These are phyloP conservation scores for Reticulascus tulasneorum DNA, from an alignment of 2,329 filamentous ascomycete species.

Conservation along the genomic window DNA sequence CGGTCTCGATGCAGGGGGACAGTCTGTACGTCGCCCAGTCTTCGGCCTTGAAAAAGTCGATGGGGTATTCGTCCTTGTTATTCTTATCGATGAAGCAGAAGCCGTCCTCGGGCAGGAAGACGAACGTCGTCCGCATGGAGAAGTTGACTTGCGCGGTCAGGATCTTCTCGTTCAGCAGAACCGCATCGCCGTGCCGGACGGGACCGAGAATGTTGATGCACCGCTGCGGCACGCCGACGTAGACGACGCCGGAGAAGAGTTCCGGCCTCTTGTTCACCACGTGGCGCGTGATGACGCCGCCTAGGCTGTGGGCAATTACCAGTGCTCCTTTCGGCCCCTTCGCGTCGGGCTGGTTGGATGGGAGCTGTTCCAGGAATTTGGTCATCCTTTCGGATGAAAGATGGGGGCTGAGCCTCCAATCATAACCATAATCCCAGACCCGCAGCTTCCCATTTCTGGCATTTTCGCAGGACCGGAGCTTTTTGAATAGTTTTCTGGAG, in stretches of 20 bases:
- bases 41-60: constrained; percentile 79
- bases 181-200: constrained; percentile 85
- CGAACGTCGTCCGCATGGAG: constrained; percentile 80
- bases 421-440: constrained; percentile 89
- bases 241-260: constrained; percentile 81
- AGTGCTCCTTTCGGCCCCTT: constrained; percentile 69
- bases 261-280: constrained; percentile 82
- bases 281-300: constrained; percentile 82
- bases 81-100: constrained; percentile 82
- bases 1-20: constrained; percentile 70
- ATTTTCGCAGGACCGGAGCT: constrained; percentile 70
- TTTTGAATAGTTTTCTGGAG: constrained; percentile 74
- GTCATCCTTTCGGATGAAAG: constrained; percentile 69
- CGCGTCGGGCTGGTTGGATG: constrained; percentile 62
- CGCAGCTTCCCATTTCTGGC: constrained; percentile 66
- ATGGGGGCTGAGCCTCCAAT: constrained; percentile 85
- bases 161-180: constrained; percentile 82
- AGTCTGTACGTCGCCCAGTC: constrained; percentile 76
- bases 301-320: constrained; percentile 82
- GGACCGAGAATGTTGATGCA: constrained; percentile 92
- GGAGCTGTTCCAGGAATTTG: constrained; percentile 67
- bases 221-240: constrained; percentile 77
- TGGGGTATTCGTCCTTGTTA: constrained; percentile 73
- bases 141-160: constrained; percentile 93
- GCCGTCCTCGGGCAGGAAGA: constrained; percentile 80